Conservation (phyloP, 2,329 filamentous ascomycete species). For the Aspergillus sergii region DNA sequence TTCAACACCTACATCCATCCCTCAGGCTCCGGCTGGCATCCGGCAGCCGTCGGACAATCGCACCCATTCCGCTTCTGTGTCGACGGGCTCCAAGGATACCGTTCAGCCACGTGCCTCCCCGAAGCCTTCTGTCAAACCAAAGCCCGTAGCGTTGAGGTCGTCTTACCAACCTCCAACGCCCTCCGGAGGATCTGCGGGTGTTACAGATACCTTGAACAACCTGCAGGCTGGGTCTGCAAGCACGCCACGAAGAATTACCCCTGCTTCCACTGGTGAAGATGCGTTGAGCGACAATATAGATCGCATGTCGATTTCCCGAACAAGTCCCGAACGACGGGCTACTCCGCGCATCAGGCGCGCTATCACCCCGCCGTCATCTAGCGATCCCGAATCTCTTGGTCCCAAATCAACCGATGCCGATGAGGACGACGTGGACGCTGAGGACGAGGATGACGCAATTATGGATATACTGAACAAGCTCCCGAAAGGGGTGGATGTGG, state of each 20-base stretch:
- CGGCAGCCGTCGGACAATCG: slow-evolving; percentile 11
- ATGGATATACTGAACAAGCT: slow-evolving; percentile 72
- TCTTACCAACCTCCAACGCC: slow-evolving; percentile 24
- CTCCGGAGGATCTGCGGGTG: slow-evolving; percentile 15
- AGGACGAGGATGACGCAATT: slow-evolving; percentile 59
- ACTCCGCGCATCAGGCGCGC: slow-evolving; percentile 40
- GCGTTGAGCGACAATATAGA: slow-evolving; percentile 26
- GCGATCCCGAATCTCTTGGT: slow-evolving; percentile 45
- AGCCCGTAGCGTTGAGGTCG: slow-evolving; percentile 37
- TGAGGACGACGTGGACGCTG: slow-evolving; percentile 49
- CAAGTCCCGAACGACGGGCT: slow-evolving; percentile 26
- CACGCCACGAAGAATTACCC: slow-evolving; percentile 11
- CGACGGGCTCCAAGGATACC: slow-evolving; percentile 26
- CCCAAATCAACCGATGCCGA: slow-evolving; percentile 52
- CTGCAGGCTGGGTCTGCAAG: slow-evolving; percentile 26
- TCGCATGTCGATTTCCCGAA: slow-evolving; percentile 27
- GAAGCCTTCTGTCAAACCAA: slow-evolving; percentile 40
- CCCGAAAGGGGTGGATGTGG: slow-evolving; percentile 78
- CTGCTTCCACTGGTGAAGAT: slow-evolving; percentile 31
- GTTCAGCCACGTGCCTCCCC: slow-evolving; percentile 23
- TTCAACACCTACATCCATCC: slow-evolving; percentile 9
- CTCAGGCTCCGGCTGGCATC: slow-evolving; percentile 7
- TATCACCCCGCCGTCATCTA: slow-evolving; percentile 48
- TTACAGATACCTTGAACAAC: slow-evolving; percentile 16
- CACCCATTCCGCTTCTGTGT: slow-evolving; percentile 14